Percentiles rank a stretch among this genome's conserved stretches.
These are phyloP conservation scores for Entomortierella beljakovae DNA, from an alignment of 192 early-diverging fungal species.

Conservation along the genomic window DNA sequence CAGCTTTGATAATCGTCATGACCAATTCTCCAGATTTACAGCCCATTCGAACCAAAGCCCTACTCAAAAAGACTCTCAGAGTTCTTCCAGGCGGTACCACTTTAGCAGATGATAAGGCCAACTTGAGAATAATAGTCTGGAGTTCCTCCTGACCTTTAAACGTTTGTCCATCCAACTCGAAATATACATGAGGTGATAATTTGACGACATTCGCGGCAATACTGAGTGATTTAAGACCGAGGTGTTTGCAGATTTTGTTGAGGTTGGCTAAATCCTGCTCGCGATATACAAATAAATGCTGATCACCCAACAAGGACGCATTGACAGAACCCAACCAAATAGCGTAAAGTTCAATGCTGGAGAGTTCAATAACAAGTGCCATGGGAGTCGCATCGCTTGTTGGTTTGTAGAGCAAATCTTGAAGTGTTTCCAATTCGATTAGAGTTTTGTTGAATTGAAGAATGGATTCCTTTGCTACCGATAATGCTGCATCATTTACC, in stretches of 20 bases:
- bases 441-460: constrained; percentile 27
- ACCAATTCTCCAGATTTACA: constrained; percentile 40
- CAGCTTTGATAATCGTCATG: constrained; percentile 50
- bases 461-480: constrained; percentile 32
- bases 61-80: constrained; percentile 27
- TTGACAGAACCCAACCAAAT: constrained; percentile 50
- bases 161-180: constrained; percentile 35
- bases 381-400: constrained; percentile 26
- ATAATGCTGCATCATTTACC: neutral
- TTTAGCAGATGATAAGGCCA: constrained; percentile 34
- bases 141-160: constrained; percentile 53
- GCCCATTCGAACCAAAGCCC: constrained; percentile 29
- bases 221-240: constrained; percentile 14
- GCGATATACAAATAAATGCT: constrained; percentile 45
- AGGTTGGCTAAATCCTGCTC: constrained; percentile 30
- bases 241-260: constrained; percentile 50
- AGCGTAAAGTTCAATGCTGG: constrained; percentile 38
- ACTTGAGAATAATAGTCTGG: constrained; percentile 38
- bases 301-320: constrained; percentile 50
- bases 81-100: constrained; percentile 40
- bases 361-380: constrained; percentile 33
- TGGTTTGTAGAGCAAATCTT: constrained; percentile 49
- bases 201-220: constrained; percentile 50
- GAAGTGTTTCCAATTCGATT: constrained; percentile 14
- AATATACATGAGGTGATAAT: constrained; percentile 38